Conservation (phyloP, 2,329 filamentous ascomycete genomes). For the Apiospora hydei region DNA sequence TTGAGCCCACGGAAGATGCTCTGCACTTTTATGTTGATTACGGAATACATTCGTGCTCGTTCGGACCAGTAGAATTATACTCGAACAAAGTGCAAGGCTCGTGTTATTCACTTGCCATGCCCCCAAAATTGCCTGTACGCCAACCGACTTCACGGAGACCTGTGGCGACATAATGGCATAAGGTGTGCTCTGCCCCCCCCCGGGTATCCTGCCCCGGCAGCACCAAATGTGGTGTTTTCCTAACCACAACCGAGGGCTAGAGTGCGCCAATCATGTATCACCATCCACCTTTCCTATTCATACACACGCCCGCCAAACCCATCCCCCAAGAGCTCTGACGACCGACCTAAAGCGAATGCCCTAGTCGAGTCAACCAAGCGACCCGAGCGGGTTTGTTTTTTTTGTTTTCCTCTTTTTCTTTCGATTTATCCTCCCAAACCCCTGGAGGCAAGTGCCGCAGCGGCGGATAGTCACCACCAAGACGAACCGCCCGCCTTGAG, state of each 20-base stretch:
- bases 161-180: not conserved
- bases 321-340: not conserved
- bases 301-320: not conserved
- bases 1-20: too few relatives aligned
- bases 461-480: constrained; percentile 12
- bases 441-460: not conserved
- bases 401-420: too few relatives aligned
- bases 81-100: not conserved
- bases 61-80: not conserved
- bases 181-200: not conserved
- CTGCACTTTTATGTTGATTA: not conserved
- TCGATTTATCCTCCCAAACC: not conserved
- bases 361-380: not conserved
- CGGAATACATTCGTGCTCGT: not conserved
- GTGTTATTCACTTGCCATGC: not conserved
- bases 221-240: not conserved
- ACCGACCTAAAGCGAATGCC: not conserved
- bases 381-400: not conserved
- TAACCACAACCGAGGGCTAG: not conserved
- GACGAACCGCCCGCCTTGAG: constrained; percentile 2
- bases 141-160: not conserved
- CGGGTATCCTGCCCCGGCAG: not conserved
- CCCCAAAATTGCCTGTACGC: not conserved
- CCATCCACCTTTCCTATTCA: not conserved
- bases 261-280: not conserved